Conservation (phyloP, 2,329 filamentous ascomycete species). For the Colletotrichum australisinense region DNA sequence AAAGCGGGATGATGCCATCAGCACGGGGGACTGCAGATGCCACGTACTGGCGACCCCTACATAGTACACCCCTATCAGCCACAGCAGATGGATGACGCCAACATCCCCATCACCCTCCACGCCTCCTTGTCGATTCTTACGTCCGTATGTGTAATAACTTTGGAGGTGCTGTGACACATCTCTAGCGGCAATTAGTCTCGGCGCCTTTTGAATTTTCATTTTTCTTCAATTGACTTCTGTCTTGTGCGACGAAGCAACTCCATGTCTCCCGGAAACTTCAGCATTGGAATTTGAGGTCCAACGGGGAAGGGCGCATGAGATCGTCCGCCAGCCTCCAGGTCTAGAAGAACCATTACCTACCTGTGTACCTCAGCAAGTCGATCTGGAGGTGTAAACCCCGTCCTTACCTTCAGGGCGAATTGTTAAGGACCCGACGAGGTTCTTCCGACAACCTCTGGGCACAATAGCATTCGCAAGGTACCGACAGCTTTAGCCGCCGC, state of each 20-base stretch:
- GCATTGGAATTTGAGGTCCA: background rate
- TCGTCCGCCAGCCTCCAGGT: background rate
- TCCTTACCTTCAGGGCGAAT: background rate
- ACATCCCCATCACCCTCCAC: background rate
- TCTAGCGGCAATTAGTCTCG: background rate
- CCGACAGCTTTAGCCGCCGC: background rate
- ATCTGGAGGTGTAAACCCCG: background rate
- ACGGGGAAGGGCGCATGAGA: background rate
- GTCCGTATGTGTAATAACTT: background rate
- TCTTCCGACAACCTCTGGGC: background rate
- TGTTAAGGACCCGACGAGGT: background rate
- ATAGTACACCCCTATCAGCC: background rate
- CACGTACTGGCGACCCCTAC: background rate
- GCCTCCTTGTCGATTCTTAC: background rate
- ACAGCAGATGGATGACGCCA: constrained; percentile 3
- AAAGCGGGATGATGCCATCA: background rate
- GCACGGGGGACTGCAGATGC: background rate
- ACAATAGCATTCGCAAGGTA: background rate
- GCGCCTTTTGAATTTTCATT: background rate
- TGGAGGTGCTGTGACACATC: constrained; percentile 3
- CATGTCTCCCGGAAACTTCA: background rate
- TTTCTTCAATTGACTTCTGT: constrained; percentile 1
- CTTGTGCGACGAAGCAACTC: background rate
- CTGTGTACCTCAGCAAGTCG: background rate
- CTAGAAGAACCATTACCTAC: background rate